Evolutionary conservation across 2,329 filamentous ascomycete species (phyloP).

Genomic region (Fusarium cicatricum): DNA sequence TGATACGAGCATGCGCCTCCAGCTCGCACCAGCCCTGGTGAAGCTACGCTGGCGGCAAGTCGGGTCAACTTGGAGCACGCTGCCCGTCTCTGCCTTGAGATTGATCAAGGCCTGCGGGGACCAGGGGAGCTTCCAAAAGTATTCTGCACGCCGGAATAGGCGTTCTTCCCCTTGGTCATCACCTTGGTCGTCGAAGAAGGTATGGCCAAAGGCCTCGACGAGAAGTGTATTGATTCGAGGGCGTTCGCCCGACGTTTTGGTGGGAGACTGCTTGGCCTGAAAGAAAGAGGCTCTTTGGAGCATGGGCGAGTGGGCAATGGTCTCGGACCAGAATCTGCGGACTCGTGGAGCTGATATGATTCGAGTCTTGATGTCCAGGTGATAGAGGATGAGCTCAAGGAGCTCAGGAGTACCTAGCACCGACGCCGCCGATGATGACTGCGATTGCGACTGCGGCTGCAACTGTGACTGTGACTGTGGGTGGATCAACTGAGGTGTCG

Average conservation of each 20-base stretch:
- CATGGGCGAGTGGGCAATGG: conserved; percentile 13
- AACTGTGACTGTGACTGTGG: no score
- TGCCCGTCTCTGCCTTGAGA: conserved; percentile 3
- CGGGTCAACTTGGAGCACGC: no score
- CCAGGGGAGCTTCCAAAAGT: conserved; percentile 29
- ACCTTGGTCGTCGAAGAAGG: conserved; percentile 28
- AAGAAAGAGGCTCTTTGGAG: conserved; percentile 30
- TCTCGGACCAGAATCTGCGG: conserved; percentile 32
- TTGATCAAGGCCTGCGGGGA: conserved; percentile 17
- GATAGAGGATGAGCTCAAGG: conserved; percentile 39
- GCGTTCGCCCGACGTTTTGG: neutral
- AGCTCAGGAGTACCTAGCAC: no score
- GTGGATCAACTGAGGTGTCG: no score
- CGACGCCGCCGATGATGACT: no score
- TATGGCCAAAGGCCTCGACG: conserved; percentile 29
- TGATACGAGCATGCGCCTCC: conserved; percentile 38
- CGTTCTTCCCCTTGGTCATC: no score
- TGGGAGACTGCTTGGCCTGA: neutral
- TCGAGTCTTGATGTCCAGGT: conserved; percentile 40
- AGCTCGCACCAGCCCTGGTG: conserved; percentile 26
- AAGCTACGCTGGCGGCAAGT: conserved; percentile 22
- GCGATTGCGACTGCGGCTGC: no score
- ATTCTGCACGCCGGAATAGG: conserved; percentile 28
- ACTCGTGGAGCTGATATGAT: conserved; percentile 39
- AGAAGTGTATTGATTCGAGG: conserved; percentile 26